Evolutionary conservation across 129 eudicot genomes (phyloP), one percentile per base, ranked within the genome.

Genomic region (Flaveria ramosissima): DNA sequence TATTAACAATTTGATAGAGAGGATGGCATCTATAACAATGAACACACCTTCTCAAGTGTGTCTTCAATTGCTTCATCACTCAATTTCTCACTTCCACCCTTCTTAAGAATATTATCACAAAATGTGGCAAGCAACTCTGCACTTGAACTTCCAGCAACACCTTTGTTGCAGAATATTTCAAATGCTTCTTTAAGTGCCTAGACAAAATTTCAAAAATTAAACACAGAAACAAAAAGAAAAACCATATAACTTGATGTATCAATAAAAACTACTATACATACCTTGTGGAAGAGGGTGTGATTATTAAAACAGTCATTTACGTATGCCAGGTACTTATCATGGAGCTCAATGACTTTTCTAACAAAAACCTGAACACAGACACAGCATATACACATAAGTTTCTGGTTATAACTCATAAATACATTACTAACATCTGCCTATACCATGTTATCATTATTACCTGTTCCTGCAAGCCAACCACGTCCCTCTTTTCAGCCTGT

Each of bases 21-120:
- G 56, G 36, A 66, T 57, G 67, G 8, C 46, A 67, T 20, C 66
- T 20, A 61, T 32, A 60, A 63, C 41, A 16, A 45, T 62, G 23
- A 62, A n/a, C 75, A 74, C 79, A 93, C 98, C 93, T 91, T 93
- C 84, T 93, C 97, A 60, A 93, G 89, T 3, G 97, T 87, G 36
- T 93, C 98, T 81, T 93, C 98, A 79, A 91, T 87, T 72, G 96
- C 98, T 80, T 94, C 98, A 82, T 91, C 96, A 70, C 98, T 94
- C 83, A 89, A 71, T 70, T 89, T 94, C 85, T 94, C 97, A 84
- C 97, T 89, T 23, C 97, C 98, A 72, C 98, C 97, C 76, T 91
- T 94, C 72, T 94, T 94, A 16, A 91, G 92, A 77, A 94, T 91
- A 80, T 88, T 90, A 78, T 91, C 97, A 80, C 98, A 93, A 75